Evolutionary conservation across 495 filamentous ascomycete species (phyloP).

Genomic region (Hyaloscypha hepaticicola): DNA sequence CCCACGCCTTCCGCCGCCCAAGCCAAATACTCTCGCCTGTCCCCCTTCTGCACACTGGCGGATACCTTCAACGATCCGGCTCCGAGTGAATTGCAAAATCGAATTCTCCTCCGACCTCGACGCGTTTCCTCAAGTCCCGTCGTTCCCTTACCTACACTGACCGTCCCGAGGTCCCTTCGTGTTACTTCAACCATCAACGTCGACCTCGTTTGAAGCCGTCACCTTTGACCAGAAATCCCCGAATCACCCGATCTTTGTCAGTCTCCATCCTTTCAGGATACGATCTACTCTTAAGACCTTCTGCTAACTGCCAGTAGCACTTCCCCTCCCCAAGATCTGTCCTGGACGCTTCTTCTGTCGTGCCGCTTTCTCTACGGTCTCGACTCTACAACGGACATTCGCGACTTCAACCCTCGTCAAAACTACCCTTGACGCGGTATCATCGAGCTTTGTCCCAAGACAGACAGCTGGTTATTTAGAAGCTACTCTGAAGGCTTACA

Average conservation of each 20-base stretch:
- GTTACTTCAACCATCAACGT: slow-evolving; percentile 9
- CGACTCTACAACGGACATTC: neutral
- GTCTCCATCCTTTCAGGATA: neutral
- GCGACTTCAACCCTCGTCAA: neutral
- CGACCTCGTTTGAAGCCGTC: slow-evolving; percentile 5
- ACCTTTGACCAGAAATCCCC: neutral
- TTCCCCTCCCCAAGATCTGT: neutral
- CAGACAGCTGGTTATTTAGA: neutral
- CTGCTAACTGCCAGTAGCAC: slow-evolving; percentile 8
- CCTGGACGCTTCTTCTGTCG: neutral
- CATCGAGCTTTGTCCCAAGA: neutral
- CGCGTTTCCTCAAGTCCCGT: no score
- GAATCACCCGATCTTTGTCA: neutral
- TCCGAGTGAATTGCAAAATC: neutral
- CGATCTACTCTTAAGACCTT: neutral
- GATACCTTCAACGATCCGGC: neutral
- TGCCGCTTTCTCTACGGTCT: neutral
- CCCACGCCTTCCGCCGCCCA: neutral
- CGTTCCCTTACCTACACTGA: neutral
- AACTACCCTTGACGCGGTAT: neutral
- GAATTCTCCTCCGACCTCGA: no score
- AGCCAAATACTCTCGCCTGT: neutral
- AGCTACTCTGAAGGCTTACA: neutral
- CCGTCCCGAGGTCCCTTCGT: slow-evolving; percentile 15
- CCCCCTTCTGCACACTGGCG: neutral